Base-by-base conservation (phyloP, 768 basidiomycete genomes). In the Tulasnella calospora region DNA sequence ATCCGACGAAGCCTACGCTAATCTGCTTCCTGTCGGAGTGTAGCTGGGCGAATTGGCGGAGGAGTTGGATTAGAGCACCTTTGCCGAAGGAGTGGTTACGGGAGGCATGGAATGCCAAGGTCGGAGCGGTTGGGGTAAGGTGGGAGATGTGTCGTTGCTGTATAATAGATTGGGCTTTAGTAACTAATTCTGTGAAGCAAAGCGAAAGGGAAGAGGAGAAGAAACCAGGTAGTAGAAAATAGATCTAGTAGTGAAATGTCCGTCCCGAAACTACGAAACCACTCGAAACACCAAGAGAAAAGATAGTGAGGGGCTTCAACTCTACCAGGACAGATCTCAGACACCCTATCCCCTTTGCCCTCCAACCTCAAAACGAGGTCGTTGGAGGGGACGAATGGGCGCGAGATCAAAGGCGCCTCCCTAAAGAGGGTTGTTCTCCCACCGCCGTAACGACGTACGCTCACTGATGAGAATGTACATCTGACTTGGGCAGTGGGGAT, bases 11-110 rank as follows among this genome's bases (percentile, higher is more conserved):
- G 19, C 97, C 97, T 81, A 99, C 96, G 27, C 95, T 97, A 82
- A 99, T 99, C 84, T 99, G 97, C 86, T 98, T 99, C 87, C 98
- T 98, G 86, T 99, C 98, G 15, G 95, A 94, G 85, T 99, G 98
- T 47, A 99, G 90, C 81, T 94, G 94, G 6, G 96, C 93, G 84
- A 99, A 99, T 83, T 99, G 98, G 36, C 98, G 90, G 70, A 99
- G 89, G 69, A 99, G 90, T 85, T 98, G 96, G 82, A 99, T 99
- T 79, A 99, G 91, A 27, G 98, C 95, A 27, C 97, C 97, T 86
- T 99, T 99, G 82, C 97, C 98, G 83, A 99, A 99, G 0, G 97
- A 98, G 86, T 99, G 96, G 84, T 98, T 98, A 69, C 96, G 96
- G 30, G 97, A 99, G 9, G 97, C 98, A 83, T 99, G 97, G 88